A percentile compares a stretch with the other conserved stretches of the same genome.
These are phyloP conservation scores for Corynespora cassiicola DNA, from an alignment of 2,329 filamentous ascomycete species.

Conservation along the genomic window DNA sequence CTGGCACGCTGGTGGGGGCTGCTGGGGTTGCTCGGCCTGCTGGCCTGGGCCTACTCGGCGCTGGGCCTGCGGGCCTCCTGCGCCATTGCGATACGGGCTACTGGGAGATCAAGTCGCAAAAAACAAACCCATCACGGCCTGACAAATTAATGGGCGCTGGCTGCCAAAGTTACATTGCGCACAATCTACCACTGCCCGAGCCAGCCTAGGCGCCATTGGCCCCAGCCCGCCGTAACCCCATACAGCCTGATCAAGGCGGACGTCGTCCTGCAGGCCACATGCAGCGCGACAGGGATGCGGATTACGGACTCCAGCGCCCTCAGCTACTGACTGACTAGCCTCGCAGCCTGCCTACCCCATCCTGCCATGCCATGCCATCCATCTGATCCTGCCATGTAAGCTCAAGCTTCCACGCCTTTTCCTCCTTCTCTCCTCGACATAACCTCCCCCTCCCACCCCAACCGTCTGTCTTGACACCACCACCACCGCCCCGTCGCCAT, in stretches of 20 bases:
- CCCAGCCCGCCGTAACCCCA: conserved; percentile 8
- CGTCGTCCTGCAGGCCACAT: too few species aligned
- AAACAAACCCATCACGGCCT: too few species aligned
- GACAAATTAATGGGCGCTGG: too few species aligned
- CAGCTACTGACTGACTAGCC: conserved; percentile 6
- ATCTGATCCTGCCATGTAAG: conserved; percentile 16
- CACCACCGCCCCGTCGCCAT: conserved; percentile 23
- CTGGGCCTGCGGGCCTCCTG: too few species aligned
- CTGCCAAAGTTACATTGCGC: conserved; percentile 10
- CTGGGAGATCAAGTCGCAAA: too few species aligned
- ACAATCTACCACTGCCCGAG: conserved; percentile 9
- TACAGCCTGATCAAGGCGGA: conserved; percentile 22
- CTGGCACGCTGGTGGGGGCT: too few species aligned
- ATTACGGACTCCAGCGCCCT: conserved; percentile 19
- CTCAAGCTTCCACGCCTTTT: conserved; percentile 5
- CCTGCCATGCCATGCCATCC: conserved; percentile 1
- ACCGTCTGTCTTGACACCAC: background rate
- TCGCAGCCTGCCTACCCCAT: conserved; percentile 7
- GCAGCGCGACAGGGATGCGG: conserved; percentile 12
- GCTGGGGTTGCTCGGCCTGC: too few species aligned
- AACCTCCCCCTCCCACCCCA: background rate
- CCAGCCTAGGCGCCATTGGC: too few species aligned
- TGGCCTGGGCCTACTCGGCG: too few species aligned
- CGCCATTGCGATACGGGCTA: too few species aligned
- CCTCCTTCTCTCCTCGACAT: conserved; percentile 4